Base-by-base conservation (phyloP, 78 protist genomes). In the Dictyostelium discoideum region DNA sequence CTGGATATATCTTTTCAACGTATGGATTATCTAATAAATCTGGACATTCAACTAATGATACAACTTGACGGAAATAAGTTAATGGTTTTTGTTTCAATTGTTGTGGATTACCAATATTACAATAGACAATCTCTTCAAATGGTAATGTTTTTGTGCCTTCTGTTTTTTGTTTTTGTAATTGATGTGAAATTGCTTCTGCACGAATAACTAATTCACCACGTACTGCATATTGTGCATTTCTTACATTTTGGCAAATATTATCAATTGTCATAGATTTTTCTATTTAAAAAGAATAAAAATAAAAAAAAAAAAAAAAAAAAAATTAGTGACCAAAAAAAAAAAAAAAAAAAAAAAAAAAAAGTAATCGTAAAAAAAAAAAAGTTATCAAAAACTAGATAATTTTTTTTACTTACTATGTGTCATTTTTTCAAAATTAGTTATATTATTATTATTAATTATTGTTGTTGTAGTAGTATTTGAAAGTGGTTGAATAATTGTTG, bases 101-200 rank as follows among this genome's bases (percentile, higher is more conserved):
- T 77, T 99, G 99, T 7, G 99, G 99, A 69, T 99, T 99, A 48
- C 99, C 99, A 73, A 99, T 99, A 97, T 99, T 99, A 97, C 99
- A 99, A 89, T 72, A 92, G 39, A 98, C 84, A 39, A 99, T 82
- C 11, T 98, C 87, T 37, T 95, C 82, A 85, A 98, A 98, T 39
- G 98, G 98, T 5, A 94, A 87, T 2, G 29, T 1, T 3, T 84
- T 67, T 2, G 37, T 74, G n/a, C 88, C 93, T 11, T 82, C 88
- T 20, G 42, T 14, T 74, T 82, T 63, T 85, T 84, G 92, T 85
- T 84, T 44, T 26, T 77, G 69, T 65, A 88, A 72, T 26, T 37
- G 20, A 10, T 63, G 32, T 13, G 85, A 72, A 40, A 93, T 73
- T 29, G 95, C 79, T 39, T 94, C 98, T 0, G 98, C 97, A 16